A percentile compares a stretch with the other conserved stretches of the same genome.
Evolutionary conservation across 768 basidiomycete genomes (phyloP).

Genomic region (Leccinum subgranulosum): DNA sequence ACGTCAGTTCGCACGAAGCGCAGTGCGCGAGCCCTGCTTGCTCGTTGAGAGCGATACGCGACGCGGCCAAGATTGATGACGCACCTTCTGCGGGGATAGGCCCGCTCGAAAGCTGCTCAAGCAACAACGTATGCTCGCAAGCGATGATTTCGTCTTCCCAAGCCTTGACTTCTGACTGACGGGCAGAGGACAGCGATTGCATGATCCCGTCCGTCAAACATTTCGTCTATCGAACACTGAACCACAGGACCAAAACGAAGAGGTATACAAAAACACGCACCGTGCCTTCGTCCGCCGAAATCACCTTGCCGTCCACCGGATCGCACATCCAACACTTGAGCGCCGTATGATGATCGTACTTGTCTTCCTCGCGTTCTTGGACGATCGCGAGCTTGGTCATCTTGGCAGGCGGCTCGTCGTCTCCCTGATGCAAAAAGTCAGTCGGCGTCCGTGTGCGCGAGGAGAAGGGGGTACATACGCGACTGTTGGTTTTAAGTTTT

Average conservation of each 20-base stretch:
- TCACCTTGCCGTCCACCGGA: slow-evolving; percentile 41
- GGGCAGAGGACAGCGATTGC: slow-evolving; percentile 80
- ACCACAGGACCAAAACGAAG: neutral
- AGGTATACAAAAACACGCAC: slow-evolving; percentile 18
- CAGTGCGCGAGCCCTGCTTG: slow-evolving; percentile 75
- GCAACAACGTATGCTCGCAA: slow-evolving; percentile 75
- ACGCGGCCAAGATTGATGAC: neutral
- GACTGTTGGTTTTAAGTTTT: slow-evolving; percentile 53
- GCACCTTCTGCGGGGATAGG: slow-evolving; percentile 27
- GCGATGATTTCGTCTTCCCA: slow-evolving; percentile 94
- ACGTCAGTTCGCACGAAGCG: slow-evolving; percentile 75
- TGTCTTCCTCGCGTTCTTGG: slow-evolving; percentile 86
- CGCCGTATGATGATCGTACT: slow-evolving; percentile 64
- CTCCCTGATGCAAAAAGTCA: slow-evolving; percentile 42
- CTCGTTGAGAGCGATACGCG: neutral
- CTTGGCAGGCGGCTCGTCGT: slow-evolving; percentile 83
- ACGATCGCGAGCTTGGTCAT: slow-evolving; percentile 86
- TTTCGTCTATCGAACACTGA: slow-evolving; percentile 40
- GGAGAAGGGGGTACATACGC: slow-evolving; percentile 48
- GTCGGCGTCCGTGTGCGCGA: neutral
- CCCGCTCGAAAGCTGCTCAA: slow-evolving; percentile 42
- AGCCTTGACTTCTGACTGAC: slow-evolving; percentile 91
- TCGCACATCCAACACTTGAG: slow-evolving; percentile 81
- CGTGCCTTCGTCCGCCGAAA: slow-evolving; percentile 37
- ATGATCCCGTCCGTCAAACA: slow-evolving; percentile 65